Conservation (phyloP, 1,139 yeast genomes). For the Suhomyces bokatorum region DNA sequence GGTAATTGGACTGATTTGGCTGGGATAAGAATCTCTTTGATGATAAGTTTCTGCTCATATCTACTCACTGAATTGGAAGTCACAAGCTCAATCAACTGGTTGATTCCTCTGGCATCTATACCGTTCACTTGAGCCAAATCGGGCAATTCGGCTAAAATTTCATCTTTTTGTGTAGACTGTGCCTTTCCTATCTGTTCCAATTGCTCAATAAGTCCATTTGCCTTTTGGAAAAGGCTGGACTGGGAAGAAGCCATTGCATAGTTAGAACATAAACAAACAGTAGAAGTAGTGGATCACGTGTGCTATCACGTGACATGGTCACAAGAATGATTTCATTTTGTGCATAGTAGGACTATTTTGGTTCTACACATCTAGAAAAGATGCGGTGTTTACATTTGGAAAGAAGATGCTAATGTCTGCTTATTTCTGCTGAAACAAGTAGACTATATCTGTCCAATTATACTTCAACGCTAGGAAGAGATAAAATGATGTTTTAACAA, state of each 20-base stretch:
- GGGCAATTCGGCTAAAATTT: slow-evolving; percentile 4
- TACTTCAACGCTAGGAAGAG: no score
- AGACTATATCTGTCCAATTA: no score
- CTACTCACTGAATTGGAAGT: slow-evolving; percentile 8
- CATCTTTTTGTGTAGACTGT: background rate
- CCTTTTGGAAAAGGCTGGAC: background rate
- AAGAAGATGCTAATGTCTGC: no score
- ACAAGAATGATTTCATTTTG: no score
- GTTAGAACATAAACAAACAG: background rate
- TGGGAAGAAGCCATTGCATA: background rate
- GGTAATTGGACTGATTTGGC: slow-evolving; percentile 11
- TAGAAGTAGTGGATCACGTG: background rate
- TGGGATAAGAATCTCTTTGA: slow-evolving; percentile 17
- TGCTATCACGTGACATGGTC: background rate
- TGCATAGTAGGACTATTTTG: no score
- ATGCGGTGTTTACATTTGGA: no score
- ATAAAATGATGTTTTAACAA: no score
- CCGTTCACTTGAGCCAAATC: slow-evolving; percentile 6
- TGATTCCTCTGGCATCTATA: slow-evolving; percentile 6
- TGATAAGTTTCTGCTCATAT: slow-evolving; percentile 12
- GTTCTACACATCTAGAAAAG: no score
- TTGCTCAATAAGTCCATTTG: background rate
- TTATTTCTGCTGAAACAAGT: no score
- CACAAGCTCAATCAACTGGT: slow-evolving; percentile 9
- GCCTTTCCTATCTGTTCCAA: background rate